Conservation (phyloP, 495 filamentous ascomycete genomes). For the Daldinia decipiens region DNA sequence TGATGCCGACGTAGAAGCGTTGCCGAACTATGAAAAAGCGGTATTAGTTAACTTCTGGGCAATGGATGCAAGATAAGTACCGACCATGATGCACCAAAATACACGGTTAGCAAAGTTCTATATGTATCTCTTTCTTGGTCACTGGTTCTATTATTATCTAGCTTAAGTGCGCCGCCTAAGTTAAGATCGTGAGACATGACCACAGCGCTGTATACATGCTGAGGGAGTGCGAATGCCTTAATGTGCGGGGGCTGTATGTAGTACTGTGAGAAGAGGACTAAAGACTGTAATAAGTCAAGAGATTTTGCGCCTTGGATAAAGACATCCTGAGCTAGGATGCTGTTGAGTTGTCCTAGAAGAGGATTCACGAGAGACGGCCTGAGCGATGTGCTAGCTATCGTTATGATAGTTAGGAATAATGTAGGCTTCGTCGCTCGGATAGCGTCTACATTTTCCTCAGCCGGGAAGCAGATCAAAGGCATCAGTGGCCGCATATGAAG, state of each 20-base stretch:
- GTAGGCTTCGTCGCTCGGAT: slow-evolving; percentile 29
- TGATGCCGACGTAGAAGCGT: slow-evolving; percentile 38
- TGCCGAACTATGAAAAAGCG: slow-evolving; percentile 9
- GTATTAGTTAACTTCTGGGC: neutral
- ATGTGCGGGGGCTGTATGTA: slow-evolving; percentile 37
- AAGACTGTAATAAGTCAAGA: slow-evolving; percentile 34
- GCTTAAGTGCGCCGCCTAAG: slow-evolving; percentile 5
- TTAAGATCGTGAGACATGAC: slow-evolving; percentile 40
- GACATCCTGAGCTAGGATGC: slow-evolving; percentile 33
- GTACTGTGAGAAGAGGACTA: slow-evolving; percentile 39
- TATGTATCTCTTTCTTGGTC: slow-evolving; percentile 5
- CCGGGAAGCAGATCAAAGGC: slow-evolving; percentile 30
- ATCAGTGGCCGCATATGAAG: slow-evolving; percentile 34
- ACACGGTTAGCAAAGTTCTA: slow-evolving; percentile 36
- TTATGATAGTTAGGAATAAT: slow-evolving; percentile 39
- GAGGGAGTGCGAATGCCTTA: slow-evolving; percentile 33
- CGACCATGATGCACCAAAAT: slow-evolving; percentile 37
- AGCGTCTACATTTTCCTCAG: slow-evolving; percentile 17
- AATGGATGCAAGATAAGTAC: neutral
- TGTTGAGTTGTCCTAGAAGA: slow-evolving; percentile 31
- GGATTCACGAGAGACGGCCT: slow-evolving; percentile 22
- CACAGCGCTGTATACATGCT: slow-evolving; percentile 38
- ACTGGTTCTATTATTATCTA: neutral
- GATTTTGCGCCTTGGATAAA: slow-evolving; percentile 37
- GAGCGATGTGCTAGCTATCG: slow-evolving; percentile 29